Evolutionary conservation across 768 basidiomycete genomes (phyloP), one percentile per base, ranked within the genome.

Genomic region (Amanita pseudoporphyria): DNA sequence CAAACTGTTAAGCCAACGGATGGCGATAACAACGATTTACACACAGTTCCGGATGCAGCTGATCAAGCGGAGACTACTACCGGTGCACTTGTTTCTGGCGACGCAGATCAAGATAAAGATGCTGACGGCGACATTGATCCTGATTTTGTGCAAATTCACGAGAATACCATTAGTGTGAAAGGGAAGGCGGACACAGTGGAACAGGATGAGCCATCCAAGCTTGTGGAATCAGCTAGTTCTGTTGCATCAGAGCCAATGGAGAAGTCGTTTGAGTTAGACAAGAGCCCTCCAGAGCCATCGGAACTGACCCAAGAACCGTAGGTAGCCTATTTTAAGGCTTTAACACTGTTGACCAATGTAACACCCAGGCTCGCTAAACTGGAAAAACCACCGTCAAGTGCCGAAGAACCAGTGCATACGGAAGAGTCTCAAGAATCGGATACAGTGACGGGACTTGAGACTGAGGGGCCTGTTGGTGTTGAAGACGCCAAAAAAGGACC

Each of bases 71-170:
- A 39, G 19, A 22, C 19, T 3, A 18, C 31, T 22, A 16, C 14
- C 6, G 21, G 18, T 32, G 41, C 9, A 39, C 19, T 28, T 13
- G 6, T 31, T 33, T 22, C 43, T 6, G 39, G 41, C 26, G 49
- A 49, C 41, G 51, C 49, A 41, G 50, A 42, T 26, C 53, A 54
- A 24, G 69, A 69, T 48, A 60, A 55, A 5, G 67, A 68, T 48
- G 67, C 69, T 3, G 64, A 67, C 43, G 69, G 65, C 6, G 66
- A 65, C 30, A 57, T 68, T 9, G 67, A 67, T 46, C 65, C 64
- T 14, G 66, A 68, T 19, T 65, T 66, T 18, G 53, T 58, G 9
- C 56, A 49, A n/a, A 42, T 47, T 21, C 45, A 41, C 28, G 41
- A 40, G 13, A 57, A 43, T 19, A 48, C 21, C 4, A 22, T 13